These are phyloP conservation scores for Suhomyces maxii DNA, from an alignment of 1,139 yeast species.

Conservation along the genomic window DNA sequence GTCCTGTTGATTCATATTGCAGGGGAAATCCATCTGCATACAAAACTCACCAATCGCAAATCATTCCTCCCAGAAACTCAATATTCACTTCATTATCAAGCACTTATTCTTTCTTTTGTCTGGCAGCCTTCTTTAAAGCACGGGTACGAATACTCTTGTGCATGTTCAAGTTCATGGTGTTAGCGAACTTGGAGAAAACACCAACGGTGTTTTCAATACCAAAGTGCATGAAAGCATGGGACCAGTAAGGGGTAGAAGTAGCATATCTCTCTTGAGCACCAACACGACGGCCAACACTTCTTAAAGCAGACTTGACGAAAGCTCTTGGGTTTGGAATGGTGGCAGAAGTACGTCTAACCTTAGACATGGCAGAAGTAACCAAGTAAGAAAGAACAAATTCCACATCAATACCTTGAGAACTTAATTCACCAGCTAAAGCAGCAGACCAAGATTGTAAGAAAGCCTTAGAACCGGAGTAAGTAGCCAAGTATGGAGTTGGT, in stretches of 20 bases:
- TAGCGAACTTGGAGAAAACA: constrained; percentile 71
- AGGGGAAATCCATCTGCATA: too few relatives aligned
- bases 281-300: constrained; percentile 73
- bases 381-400: constrained; percentile 85
- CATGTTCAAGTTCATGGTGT: constrained; percentile 66
- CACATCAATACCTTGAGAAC: constrained; percentile 70
- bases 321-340: constrained; percentile 79
- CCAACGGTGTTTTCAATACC: constrained; percentile 77
- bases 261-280: constrained; percentile 93
- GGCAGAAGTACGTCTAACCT: constrained; percentile 72
- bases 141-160: constrained; percentile 78
- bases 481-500: constrained; percentile 90
- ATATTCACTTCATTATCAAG: neutral
- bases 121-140: constrained; percentile 78
- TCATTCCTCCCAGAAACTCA: neutral
- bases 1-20: too few relatives aligned
- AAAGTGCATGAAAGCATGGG: constrained; percentile 93
- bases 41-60: neutral
- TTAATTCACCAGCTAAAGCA: constrained; percentile 86
- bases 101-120: constrained; percentile 21
- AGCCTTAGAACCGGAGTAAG: constrained; percentile 95
- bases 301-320: constrained; percentile 72
- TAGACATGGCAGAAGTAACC: constrained; percentile 95
- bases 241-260: constrained; percentile 89
- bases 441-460: constrained; percentile 91